phyloP scores from a whole-genome alignment of 495 filamentous ascomycete genomes.

The Podospora anserina region DNA sequence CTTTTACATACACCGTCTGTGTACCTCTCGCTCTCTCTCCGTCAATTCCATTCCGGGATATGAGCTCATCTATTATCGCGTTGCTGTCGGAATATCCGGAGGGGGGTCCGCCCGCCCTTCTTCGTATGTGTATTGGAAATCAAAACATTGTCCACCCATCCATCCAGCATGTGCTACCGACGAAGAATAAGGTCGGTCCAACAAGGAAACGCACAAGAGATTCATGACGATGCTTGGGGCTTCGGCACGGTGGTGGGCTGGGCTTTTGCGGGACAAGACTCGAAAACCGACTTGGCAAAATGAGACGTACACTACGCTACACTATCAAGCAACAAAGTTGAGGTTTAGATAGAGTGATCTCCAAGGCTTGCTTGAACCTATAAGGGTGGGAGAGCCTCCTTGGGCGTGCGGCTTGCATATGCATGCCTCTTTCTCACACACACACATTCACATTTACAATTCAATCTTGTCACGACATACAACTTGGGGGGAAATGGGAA shows the following conservation, averaged over 20 bases:
- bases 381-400: background rate
- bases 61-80: background rate
- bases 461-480: background rate
- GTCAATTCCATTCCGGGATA: background rate
- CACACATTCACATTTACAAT: background rate
- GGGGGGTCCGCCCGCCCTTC: background rate
- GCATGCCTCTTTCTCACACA: constrained; percentile 15
- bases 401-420: constrained; percentile 23
- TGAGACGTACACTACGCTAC: background rate
- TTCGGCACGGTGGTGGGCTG: background rate
- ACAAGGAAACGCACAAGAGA: background rate
- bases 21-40: background rate
- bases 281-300: background rate
- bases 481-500: background rate
- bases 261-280: background rate
- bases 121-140: background rate
- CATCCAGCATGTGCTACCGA: background rate
- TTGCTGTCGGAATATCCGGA: background rate
- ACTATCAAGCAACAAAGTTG: background rate
- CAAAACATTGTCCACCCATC: background rate
- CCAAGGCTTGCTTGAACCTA: background rate
- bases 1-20: background rate
- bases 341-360: background rate
- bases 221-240: background rate
- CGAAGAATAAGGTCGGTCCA: background rate